A percentile compares a stretch with the other conserved stretches of the same genome.
These are phyloP conservation scores for Globomyces pollinis-pini DNA, from an alignment of 192 early-diverging fungal species.

Conservation along the genomic window DNA sequence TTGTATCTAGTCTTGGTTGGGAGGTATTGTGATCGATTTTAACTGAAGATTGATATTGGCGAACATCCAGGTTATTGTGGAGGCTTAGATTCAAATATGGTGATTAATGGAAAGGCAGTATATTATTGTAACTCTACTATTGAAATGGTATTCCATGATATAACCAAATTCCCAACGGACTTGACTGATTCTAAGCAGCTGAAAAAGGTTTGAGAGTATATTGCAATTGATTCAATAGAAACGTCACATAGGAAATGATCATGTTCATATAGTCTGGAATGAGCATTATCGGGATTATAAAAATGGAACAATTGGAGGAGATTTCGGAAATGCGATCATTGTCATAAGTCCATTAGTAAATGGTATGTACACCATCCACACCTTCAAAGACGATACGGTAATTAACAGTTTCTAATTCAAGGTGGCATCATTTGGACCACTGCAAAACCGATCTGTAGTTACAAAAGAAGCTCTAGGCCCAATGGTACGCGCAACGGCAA, in stretches of 20 bases:
- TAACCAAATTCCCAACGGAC: conserved; percentile 78
- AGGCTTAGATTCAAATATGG: conserved; percentile 71
- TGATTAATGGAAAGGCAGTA: conserved; percentile 65
- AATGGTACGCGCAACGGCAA: conserved; percentile 73
- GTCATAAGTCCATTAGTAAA: conserved; percentile 74
- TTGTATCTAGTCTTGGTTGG: conserved; percentile 91
- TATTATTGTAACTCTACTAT: conserved; percentile 80
- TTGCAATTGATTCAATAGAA: no score
- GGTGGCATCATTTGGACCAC: conserved; percentile 79
- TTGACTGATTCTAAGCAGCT: conserved; percentile 72
- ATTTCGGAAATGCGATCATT: conserved; percentile 96
- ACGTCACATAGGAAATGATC: conserved; percentile 98
- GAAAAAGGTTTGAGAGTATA: no score
- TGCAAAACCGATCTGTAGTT: conserved; percentile 72
- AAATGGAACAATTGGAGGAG: conserved; percentile 86
- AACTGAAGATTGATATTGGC: conserved; percentile 67
- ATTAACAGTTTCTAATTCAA: conserved; percentile 9
- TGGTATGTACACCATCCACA: conserved; percentile 52
- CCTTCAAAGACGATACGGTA: conserved; percentile 46
- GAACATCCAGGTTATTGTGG: conserved; percentile 82
- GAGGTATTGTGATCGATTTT: no score
- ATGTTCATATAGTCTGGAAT: conserved; percentile 98
- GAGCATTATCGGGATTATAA: conserved; percentile 85
- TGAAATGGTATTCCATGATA: conserved; percentile 92
- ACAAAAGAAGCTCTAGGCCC: conserved; percentile 63